Evolutionary conservation across 306 rosid genomes (phyloP).

Genomic region (Arachis hypogaea): DNA sequence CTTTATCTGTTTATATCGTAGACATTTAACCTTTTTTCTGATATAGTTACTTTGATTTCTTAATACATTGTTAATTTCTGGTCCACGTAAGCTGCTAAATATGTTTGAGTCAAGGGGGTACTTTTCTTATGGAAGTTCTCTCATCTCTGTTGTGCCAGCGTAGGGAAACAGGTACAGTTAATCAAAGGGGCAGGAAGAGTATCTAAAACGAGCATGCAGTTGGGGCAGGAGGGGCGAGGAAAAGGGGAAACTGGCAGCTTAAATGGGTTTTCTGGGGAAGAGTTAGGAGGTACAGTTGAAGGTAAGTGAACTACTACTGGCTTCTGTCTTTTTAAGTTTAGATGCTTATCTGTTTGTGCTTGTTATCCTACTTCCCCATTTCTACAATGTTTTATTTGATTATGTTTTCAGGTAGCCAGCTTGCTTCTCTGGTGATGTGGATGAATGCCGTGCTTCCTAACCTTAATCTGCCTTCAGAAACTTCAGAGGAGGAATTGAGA

Average conservation of each 20-base stretch:
- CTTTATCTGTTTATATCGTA: neutral
- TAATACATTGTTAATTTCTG: neutral
- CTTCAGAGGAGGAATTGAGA: constrained; percentile 81
- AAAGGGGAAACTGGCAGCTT: constrained; percentile 38
- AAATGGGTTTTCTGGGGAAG: constrained; percentile 48
- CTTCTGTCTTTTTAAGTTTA: neutral
- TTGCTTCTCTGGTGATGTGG: constrained; percentile 72
- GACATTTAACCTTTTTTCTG: neutral
- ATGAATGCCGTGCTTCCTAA: constrained; percentile 75
- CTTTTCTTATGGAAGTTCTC: constrained; percentile 11
- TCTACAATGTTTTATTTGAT: constrained; percentile 28
- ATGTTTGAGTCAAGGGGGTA: constrained; percentile 7
- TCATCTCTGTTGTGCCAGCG: constrained; percentile 38
- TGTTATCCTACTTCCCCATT: constrained; percentile 18
- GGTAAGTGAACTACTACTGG: constrained; percentile 37
- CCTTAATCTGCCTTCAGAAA: constrained; percentile 66
- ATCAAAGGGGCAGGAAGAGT: constrained; percentile 36
- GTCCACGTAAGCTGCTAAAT: neutral
- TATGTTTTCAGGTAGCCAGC: constrained; percentile 58
- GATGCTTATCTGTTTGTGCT: constrained; percentile 19
- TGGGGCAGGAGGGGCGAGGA: constrained; percentile 51
- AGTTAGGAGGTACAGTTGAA: constrained; percentile 45
- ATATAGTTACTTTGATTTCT: constrained; percentile 3
- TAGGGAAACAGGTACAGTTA: constrained; percentile 1
- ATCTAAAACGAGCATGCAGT: constrained; percentile 54